phyloP scores from a whole-genome alignment of 73 alveolate genomes.

The Paramecium pentaurelia region DNA sequence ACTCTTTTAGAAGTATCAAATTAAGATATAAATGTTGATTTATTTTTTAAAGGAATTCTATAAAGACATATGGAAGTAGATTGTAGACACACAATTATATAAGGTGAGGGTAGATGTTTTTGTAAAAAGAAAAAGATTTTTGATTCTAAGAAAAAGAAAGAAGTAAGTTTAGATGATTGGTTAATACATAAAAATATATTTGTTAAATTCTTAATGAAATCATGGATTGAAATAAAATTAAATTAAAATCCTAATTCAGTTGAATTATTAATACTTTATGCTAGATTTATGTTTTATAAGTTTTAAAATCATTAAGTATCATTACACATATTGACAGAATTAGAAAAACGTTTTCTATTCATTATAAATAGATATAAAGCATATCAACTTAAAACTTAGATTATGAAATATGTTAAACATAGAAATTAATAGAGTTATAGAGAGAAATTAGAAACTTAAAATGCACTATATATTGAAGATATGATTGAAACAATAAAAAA shows the following conservation, averaged over 20 bases:
- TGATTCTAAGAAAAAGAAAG: constrained; percentile 49
- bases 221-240: constrained; percentile 36
- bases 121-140: constrained; percentile 35
- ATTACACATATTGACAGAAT: not conserved
- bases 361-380: not conserved
- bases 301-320: constrained; percentile 22
- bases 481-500: constrained; percentile 7
- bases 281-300: constrained; percentile 43
- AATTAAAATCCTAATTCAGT: not conserved
- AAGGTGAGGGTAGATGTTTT: constrained; percentile 41
- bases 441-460: constrained; percentile 34
- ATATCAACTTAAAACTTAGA: not conserved
- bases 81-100: not conserved
- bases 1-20: not conserved
- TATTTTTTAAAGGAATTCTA: not conserved
- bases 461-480: constrained; percentile 42
- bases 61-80: not conserved
- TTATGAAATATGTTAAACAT: constrained; percentile 1
- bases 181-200: not conserved
- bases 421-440: constrained; percentile 29
- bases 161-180: constrained; percentile 35
- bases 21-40: not conserved
- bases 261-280: not conserved
- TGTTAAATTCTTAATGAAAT: constrained; percentile 43
- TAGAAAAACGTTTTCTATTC: constrained; percentile 28